A percentile compares a stretch with the other conserved stretches of the same genome.
Conservation (phyloP, 768 basidiomycete genomes). For the Leucogyrophana mollusca region DNA sequence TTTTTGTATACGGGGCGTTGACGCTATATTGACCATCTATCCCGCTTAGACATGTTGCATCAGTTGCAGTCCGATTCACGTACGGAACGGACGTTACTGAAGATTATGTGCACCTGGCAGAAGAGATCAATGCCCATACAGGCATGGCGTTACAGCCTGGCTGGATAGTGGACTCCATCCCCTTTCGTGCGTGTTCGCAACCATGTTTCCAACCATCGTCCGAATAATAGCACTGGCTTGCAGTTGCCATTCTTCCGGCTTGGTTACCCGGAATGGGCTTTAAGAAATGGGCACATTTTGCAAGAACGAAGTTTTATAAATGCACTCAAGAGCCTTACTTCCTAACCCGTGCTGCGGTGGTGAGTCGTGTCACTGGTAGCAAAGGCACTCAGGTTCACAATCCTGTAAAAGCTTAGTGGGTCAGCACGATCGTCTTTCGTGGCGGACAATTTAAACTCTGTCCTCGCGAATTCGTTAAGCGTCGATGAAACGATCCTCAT, state of each 20-base stretch:
- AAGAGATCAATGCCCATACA: constrained; percentile 28
- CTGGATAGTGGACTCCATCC: constrained; percentile 40
- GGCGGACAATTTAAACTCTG: background rate
- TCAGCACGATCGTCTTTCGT: background rate
- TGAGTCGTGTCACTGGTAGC: background rate
- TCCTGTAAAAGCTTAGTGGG: background rate
- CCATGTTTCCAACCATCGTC: no score
- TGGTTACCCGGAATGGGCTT: constrained; percentile 46
- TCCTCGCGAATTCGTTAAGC: background rate
- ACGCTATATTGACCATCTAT: background rate
- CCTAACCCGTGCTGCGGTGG: constrained; percentile 5
- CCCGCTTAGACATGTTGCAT: constrained; percentile 30
- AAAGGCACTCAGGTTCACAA: background rate
- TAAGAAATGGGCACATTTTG: constrained; percentile 23
- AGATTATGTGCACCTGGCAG: constrained; percentile 31
- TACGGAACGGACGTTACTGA: constrained; percentile 41
- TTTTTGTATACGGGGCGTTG: no score
- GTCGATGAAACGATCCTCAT: background rate
- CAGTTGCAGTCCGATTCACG: constrained; percentile 35
- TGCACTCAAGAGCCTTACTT: constrained; percentile 10
- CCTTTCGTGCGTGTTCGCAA: constrained; percentile 36
- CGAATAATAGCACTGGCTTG: no score
- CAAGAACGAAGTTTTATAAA: constrained; percentile 9
- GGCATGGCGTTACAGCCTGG: constrained; percentile 27
- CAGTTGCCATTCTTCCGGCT: constrained; percentile 37